Conservation (phyloP, 2,329 filamentous ascomycete species). For the Trichophyton rubrum region DNA sequence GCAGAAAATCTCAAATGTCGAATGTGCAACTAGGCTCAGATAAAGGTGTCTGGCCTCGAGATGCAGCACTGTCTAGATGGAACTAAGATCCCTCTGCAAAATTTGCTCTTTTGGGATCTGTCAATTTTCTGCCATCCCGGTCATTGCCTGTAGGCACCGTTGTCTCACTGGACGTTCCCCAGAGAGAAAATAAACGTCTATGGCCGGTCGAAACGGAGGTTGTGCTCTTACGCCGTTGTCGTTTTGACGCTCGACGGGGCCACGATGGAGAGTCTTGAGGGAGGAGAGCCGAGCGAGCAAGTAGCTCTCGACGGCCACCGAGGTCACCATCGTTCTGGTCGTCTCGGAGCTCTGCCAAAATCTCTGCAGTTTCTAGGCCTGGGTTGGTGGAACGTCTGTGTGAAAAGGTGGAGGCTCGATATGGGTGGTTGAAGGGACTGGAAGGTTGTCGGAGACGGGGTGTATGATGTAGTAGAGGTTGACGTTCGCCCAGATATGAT, state of each 20-base stretch:
- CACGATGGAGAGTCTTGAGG: constrained; percentile 7
- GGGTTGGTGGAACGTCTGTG: constrained; percentile 38
- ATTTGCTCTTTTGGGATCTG: background rate
- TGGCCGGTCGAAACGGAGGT: constrained; percentile 1
- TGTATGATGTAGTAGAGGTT: constrained; percentile 29
- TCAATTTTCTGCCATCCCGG: background rate
- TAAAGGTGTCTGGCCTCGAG: no score
- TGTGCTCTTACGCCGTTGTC: constrained; percentile 12
- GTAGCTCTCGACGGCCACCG: constrained; percentile 18
- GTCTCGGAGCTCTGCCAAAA: constrained; percentile 81
- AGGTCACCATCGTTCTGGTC: constrained; percentile 37
- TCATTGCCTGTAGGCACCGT: background rate
- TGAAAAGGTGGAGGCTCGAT: constrained; percentile 25
- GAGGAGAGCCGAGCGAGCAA: background rate
- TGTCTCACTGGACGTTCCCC: background rate
- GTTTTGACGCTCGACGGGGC: constrained; percentile 10
- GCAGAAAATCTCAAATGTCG: no score
- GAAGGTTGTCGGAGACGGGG: constrained; percentile 18
- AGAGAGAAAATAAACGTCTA: constrained; percentile 3
- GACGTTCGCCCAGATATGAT: constrained; percentile 28
- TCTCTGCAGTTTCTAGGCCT: constrained; percentile 60
- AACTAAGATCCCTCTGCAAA: background rate
- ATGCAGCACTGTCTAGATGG: no score
- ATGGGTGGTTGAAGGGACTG: constrained; percentile 14
- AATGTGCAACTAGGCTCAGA: no score